Evolutionary conservation across 2,329 filamentous ascomycete species (phyloP).

Genomic region (Phoma sp.): DNA sequence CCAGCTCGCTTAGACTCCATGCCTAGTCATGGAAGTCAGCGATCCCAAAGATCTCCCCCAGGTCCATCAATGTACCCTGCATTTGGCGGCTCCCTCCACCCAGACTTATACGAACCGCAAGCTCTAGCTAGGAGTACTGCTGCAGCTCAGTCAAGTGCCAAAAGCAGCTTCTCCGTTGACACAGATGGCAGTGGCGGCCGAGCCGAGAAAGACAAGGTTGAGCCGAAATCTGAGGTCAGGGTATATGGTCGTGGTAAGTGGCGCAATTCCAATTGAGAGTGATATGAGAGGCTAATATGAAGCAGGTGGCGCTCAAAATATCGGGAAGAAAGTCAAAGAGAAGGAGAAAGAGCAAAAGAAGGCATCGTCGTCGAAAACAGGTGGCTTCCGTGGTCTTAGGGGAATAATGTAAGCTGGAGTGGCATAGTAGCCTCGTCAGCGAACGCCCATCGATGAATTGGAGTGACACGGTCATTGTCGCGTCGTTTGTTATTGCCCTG

Average conservation of each 20-base stretch:
- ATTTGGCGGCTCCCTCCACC: conserved; percentile 33
- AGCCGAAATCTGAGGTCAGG: conserved; percentile 58
- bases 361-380: conserved; percentile 52
- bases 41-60: conserved; percentile 26
- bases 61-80: conserved; percentile 32
- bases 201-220: conserved; percentile 55
- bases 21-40: conserved; percentile 26
- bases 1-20: conserved; percentile 42
- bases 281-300: conserved; percentile 43
- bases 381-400: conserved; percentile 51
- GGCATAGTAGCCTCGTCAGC: background rate
- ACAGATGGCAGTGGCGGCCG: conserved; percentile 45
- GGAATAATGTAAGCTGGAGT: conserved; percentile 41
- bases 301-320: conserved; percentile 61
- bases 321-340: conserved; percentile 61
- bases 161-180: conserved; percentile 52
- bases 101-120: conserved; percentile 39
- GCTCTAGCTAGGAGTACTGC: conserved; percentile 2
- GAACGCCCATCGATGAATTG: background rate
- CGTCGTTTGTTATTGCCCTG: no score
- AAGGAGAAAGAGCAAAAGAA: conserved; percentile 56
- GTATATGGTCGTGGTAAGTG: conserved; percentile 64
- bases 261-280: background rate
- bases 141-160: conserved; percentile 41
- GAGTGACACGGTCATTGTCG: background rate